Base-by-base conservation (phyloP, 768 basidiomycete species). In the Leccinum longicurvipes region DNA sequence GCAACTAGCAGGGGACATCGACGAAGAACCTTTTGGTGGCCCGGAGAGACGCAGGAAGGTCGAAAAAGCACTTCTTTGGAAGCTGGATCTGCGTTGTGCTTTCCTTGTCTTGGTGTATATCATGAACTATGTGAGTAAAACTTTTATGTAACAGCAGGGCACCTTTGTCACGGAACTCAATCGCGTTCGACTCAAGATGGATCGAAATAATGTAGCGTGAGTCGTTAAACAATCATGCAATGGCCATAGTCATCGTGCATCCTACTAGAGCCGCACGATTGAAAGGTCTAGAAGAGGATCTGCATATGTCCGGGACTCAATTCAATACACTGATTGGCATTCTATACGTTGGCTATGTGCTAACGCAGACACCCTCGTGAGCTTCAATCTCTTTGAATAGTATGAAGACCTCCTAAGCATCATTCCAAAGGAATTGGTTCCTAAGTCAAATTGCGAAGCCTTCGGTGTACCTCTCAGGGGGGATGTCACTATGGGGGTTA, bases 281-380 rank as follows among this genome's bases (percentile, higher is more conserved):
- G 34, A 77, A 82, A 42, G 88, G 88, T 1, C 83, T 89, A 54
- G 85, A 87, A 64, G 72, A 75, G 54, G 87, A 89, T 66, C 75
- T 90, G 14, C 67, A 79, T 24, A 77, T 89, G 29, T 72, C 78
- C 51, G 83, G 80, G 17, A 71, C 76, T 54, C 76, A 89, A 61
- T 91, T 88, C 64, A 79, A 84, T 10, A 86, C 86, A 0, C 68
- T 89, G 15, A 72, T 90, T 21, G 83, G 85, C 25, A 79, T 87
- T 57, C 76, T 86, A 48, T 86, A 85, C 60, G 77, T 85, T 44
- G 85, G 85, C 25, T 89, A 89, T 62, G 83, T 84, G 55, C 69
- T 87, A 24, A 89, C 87, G 84, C 87, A 90, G 66, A 78, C 86
- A 51, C 86, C 86, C 21, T 86, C 84, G 82, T 85, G 59, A 63